phyloP scores from a whole-genome alignment of 345 rosid genomes.

The Hevea brasiliensis region DNA sequence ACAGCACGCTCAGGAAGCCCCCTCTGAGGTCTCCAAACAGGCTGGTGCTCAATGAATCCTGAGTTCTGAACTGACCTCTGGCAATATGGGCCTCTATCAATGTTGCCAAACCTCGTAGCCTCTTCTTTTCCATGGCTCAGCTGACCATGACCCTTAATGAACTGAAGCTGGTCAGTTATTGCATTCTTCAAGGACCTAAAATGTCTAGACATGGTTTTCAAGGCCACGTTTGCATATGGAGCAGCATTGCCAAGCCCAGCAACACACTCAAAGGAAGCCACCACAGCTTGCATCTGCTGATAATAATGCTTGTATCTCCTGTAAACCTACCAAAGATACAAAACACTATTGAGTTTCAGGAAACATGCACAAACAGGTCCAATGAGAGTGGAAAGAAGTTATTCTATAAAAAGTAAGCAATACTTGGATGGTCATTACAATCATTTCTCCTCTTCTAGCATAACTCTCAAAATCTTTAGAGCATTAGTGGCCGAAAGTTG shows the following conservation, averaged over 20 bases:
- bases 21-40: constrained; percentile 35
- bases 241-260: constrained; percentile 31
- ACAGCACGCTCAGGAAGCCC: constrained; percentile 37
- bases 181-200: constrained; percentile 29
- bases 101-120: constrained; percentile 3
- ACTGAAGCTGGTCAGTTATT: constrained; percentile 19
- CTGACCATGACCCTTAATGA: constrained; percentile 1
- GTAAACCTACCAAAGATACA: constrained; percentile 16
- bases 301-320: constrained; percentile 26
- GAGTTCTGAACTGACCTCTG: constrained; percentile 3
- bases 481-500: not conserved
- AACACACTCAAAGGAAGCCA: constrained; percentile 26
- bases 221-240: constrained; percentile 17
- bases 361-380: not conserved
- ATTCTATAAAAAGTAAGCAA: not conserved
- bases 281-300: constrained; percentile 32
- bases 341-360: not conserved
- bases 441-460: not conserved
- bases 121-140: not conserved
- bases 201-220: constrained; percentile 22
- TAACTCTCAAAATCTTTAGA: not conserved
- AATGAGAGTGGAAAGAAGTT: not conserved
- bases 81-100: not conserved
- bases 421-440: not conserved
- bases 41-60: constrained; percentile 16